Evolutionary conservation across 306 rosid genomes (phyloP).

Genomic region (Vicia villosa): DNA sequence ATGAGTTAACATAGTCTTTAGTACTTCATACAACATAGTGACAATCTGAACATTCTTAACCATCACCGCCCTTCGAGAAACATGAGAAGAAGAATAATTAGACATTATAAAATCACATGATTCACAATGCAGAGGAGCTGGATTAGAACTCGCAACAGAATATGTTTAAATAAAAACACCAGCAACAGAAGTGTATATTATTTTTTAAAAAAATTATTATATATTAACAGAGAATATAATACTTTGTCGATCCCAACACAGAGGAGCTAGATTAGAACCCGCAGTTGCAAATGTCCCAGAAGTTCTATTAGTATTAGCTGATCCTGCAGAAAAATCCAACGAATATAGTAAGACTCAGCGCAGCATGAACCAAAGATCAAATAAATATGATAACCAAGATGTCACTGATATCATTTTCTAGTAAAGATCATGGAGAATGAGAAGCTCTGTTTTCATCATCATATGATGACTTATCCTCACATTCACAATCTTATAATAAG

Average conservation of each 20-base stretch:
- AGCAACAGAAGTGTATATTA: constrained; percentile 8
- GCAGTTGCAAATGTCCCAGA: constrained; percentile 67
- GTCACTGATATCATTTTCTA: no score
- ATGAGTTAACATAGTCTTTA: no score
- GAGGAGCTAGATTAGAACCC: constrained; percentile 56
- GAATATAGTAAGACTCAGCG: constrained; percentile 24
- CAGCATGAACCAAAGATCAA: neutral
- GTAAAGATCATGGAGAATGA: no score
- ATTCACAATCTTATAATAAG: no score
- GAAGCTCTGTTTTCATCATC: no score
- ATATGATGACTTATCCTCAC: no score
- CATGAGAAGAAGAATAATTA: constrained; percentile 37
- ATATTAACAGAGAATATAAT: constrained; percentile 80
- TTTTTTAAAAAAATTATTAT: neutral
- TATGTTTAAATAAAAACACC: constrained; percentile 21
- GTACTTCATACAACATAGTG: constrained; percentile 71
- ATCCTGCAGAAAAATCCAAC: constrained; percentile 51
- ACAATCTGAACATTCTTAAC: constrained; percentile 77
- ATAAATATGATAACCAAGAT: constrained; percentile 3
- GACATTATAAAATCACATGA: constrained; percentile 24
- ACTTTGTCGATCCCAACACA: constrained; percentile 89
- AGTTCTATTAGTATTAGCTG: constrained; percentile 66
- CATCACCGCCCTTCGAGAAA: constrained; percentile 83
- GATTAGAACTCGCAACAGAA: no score
- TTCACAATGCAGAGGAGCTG: no score